Evolutionary conservation across 2,329 filamentous ascomycete genomes (phyloP), one percentile per base, ranked within the genome.

Genomic region (Eurotiales sp.): DNA sequence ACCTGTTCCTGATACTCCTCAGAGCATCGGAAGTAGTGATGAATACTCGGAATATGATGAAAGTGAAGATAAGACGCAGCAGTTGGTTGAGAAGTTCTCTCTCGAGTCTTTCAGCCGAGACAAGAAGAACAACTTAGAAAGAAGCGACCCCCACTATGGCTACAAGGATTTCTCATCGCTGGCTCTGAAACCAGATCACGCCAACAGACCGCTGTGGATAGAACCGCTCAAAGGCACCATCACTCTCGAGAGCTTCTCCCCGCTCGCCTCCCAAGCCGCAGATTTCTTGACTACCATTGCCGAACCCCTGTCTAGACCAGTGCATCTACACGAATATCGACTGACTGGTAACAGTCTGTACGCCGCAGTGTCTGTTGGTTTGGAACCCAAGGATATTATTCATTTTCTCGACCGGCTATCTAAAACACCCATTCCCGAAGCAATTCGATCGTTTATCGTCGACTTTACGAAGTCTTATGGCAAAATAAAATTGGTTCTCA

Each of bases 261-360:
- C 91, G 2, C 77, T 93, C 51, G 90, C 92, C 52, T 81, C 86
- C 52, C 86, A 91, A 63, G 92, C 90, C 0, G 90, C 96, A 66
- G 90, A 96, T 67, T 96, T 99, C 66, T 77, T 99, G 53, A 96
- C 95, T 61, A 96, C 93, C 42, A 92, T 99, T 60, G 89, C 92
- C 56, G 92, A 99, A 73, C 93, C 92, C 15, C 78, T 92, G 53
- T 96, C 91, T 30, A 84, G 92, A 54, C 92, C 93, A 52, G 87
- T 85, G 4, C 92, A 90, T 64, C 82, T 97, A 57, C 93, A 97
- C 74, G 92, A 99, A 71, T 97, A 97, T 70, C 82, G 85, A 51
- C 80, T 99, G 61, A 96, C 90, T 2, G 85, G 88, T 21, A 91
- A 97, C 71, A 96, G 90, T 70, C 77, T 99, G 49, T 96, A 97